Percentiles rank a stretch among this genome's conserved stretches.
phyloP scores from a whole-genome alignment of 257 asterid species.

The Jacaranda mimosifolia region DNA sequence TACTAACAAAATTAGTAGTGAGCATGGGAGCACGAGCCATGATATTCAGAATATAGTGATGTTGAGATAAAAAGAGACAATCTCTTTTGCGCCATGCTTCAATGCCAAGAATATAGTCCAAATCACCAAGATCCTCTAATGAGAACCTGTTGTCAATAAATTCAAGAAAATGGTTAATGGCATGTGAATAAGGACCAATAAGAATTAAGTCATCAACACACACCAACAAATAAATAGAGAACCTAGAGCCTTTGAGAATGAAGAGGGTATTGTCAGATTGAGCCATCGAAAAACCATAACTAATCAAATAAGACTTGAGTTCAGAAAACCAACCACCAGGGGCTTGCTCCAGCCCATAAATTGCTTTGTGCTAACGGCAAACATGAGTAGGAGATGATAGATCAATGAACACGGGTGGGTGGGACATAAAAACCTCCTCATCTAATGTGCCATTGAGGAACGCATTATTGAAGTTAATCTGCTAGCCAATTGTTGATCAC shows the following conservation, averaged over 20 bases:
- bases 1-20: not conserved
- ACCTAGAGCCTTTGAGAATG: too few relatives aligned
- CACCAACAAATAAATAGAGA: not conserved
- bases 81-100: not conserved
- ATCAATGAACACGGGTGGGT: not conserved
- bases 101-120: not conserved
- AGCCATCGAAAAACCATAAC: not conserved
- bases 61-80: not conserved
- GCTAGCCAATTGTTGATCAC: too few relatives aligned
- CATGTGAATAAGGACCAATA: not conserved
- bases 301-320: not conserved
- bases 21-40: not conserved
- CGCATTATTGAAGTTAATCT: too few relatives aligned
- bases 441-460: too few relatives aligned
- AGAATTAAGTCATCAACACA: not conserved
- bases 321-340: not conserved
- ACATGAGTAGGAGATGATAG: not conserved
- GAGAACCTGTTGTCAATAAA: not conserved
- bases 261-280: not conserved
- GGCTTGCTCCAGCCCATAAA: not conserved
- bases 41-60: not conserved
- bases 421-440: not conserved
- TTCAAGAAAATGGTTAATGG: not conserved
- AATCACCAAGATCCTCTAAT: not conserved
- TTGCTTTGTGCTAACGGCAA: not conserved